A percentile compares a stretch with the other conserved stretches of the same genome.
Conservation (phyloP, 176 grass and related monocot species). For the Themeda triandra region DNA sequence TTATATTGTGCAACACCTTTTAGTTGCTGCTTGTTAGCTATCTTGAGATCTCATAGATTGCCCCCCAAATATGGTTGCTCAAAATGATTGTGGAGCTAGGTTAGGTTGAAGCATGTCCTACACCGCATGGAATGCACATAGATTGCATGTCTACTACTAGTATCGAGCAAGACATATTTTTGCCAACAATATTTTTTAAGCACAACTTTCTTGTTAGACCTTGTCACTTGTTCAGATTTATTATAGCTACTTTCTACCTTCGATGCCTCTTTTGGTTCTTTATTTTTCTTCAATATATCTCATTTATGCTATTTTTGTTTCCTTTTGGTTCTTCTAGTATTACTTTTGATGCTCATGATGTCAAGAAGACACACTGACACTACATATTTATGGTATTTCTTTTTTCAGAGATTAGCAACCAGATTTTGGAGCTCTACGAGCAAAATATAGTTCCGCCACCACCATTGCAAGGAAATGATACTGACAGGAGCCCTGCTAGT, state of each 20-base stretch:
- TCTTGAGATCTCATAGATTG: conserved; percentile 1
- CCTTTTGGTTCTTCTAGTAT: not conserved
- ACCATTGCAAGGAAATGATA: conserved; percentile 57
- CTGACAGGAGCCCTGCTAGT: conserved; percentile 52
- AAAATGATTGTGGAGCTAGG: conserved; percentile 18
- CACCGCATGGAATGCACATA: not conserved
- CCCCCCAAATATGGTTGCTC: not conserved
- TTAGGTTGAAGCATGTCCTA: not conserved
- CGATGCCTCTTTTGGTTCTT: not conserved
- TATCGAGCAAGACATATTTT: not conserved
- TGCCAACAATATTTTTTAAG: not conserved
- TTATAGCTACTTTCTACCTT: conserved; percentile 1
- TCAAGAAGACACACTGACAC: not conserved
- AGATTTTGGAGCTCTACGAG: conserved; percentile 94
- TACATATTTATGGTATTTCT: not conserved
- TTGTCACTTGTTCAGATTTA: not conserved
- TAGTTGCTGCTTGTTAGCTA: not conserved
- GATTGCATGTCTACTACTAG: not conserved
- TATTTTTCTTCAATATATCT: not conserved
- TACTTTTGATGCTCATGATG: not conserved
- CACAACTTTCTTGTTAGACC: not conserved
- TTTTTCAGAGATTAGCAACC: conserved; percentile 94
- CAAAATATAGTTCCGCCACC: conserved; percentile 50
- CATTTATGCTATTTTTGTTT: not conserved
- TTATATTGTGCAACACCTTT: not conserved